Conservation (phyloP, 768 basidiomycete genomes). For the Daedaleopsis sinensis region DNA sequence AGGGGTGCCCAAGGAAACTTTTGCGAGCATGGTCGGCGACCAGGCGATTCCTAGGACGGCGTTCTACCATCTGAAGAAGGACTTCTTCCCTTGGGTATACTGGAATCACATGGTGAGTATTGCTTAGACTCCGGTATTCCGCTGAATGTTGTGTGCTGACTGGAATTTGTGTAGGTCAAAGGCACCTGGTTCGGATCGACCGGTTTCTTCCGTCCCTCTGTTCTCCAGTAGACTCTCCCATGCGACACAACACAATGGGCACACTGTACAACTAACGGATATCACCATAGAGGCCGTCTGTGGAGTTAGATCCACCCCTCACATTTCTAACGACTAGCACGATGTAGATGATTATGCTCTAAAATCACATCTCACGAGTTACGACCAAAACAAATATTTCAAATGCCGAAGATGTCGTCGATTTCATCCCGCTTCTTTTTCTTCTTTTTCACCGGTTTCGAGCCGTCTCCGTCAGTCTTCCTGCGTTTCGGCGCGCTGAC, state of each 20-base stretch:
- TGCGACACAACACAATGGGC: too few relatives aligned
- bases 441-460: slow-evolving; percentile 37
- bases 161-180: slow-evolving; percentile 32
- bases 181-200: slow-evolving; percentile 53
- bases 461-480: slow-evolving; percentile 10
- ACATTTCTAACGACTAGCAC: too few relatives aligned
- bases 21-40: slow-evolving; percentile 65
- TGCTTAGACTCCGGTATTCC: background rate
- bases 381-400: background rate
- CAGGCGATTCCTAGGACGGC: slow-evolving; percentile 73
- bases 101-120: slow-evolving; percentile 70
- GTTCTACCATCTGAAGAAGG: slow-evolving; percentile 91
- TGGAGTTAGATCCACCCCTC: too few relatives aligned
- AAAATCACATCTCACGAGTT: too few relatives aligned
- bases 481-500: slow-evolving; percentile 17
- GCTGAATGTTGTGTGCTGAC: background rate
- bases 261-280: too few relatives aligned
- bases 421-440: slow-evolving; percentile 58
- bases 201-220: slow-evolving; percentile 44
- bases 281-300: too few relatives aligned
- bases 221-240: slow-evolving; percentile 17
- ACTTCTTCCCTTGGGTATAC: slow-evolving; percentile 74
- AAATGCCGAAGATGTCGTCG: slow-evolving; percentile 66
- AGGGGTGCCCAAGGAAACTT: slow-evolving; percentile 84
- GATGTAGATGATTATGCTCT: too few relatives aligned